Evolutionary conservation across 768 basidiomycete species (phyloP), one percentile per base, ranked within the genome.

Genomic region (Myochromella boudieri): DNA sequence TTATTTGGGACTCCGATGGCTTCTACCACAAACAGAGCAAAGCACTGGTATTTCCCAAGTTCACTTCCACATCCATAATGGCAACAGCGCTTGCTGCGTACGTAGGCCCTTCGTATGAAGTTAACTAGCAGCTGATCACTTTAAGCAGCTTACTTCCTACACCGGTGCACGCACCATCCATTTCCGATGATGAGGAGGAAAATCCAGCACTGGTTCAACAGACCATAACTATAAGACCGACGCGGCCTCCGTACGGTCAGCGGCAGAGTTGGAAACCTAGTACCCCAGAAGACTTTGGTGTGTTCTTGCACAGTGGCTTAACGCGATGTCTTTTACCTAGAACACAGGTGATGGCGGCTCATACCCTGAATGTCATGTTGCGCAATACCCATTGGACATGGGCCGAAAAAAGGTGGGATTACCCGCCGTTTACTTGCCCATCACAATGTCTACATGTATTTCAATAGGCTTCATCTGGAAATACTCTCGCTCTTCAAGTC

Each of bases 381-480:
- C 97, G 5, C 95, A 99, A 65, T 99, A 97, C 71, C 95, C 95
- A 9, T 66, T 98, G 52, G 91, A 92, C 46, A 85, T 99, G 79
- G 95, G 95, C 46, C 81, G 82, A 69, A 97, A 97, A 80, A 95
- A 95, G 82, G 93, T 86, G 42, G 53, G 82, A 61, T 12, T 22
- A 37, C 8, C 39, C 8, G 17, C 37, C 6, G 42, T 39, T 48
- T 29, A 47, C 32, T 52, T 20, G 37, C 12, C 28, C 17, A 17
- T 6, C 37, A 31, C 28, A 42, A 15, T 56, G 18, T 36, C 26
- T n/a, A 52, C 28, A 24, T 17, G 45, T 36, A 18, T 34, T 34
- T 12, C 29, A n/a, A 6, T 50, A 95, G 92, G 85, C 89, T 1
- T 85, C 90, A 4, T 84, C 90, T 18, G 95, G 95, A 5, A 95